phyloP scores from a whole-genome alignment of 2,329 filamentous ascomycete species.

The Truncatella angustata region DNA sequence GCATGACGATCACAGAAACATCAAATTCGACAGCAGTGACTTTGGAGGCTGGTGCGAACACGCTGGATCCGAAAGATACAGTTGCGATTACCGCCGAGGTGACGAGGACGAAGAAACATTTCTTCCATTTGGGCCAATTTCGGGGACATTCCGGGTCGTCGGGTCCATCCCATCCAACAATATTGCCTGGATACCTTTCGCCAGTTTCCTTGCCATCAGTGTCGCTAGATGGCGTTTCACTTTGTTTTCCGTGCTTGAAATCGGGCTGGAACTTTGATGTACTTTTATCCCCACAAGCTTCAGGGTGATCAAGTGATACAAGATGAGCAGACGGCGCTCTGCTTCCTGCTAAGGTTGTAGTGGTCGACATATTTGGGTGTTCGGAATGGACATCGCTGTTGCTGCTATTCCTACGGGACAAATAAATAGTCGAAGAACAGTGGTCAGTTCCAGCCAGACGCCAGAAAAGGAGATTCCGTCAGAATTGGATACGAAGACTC shows the following conservation, averaged over 20 bases:
- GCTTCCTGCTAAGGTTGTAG: conserved; percentile 2
- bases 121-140: conserved; percentile 15
- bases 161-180: conserved; percentile 17
- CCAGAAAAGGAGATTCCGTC: neutral
- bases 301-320: neutral
- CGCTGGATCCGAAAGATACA: conserved; percentile 18
- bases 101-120: conserved; percentile 14
- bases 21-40: conserved; percentile 13
- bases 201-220: neutral
- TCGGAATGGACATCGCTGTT: neutral
- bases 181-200: neutral
- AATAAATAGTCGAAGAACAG: neutral
- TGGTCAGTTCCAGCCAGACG: neutral
- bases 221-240: neutral
- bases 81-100: conserved; percentile 14
- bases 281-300: neutral
- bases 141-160: conserved; percentile 16
- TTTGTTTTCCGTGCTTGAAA: neutral
- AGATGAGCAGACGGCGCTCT: conserved; percentile 1
- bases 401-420: neutral
- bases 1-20: conserved; percentile 15
- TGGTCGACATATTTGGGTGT: neutral
- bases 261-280: neutral
- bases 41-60: conserved; percentile 15
- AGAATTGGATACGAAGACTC: neutral